Evolutionary conservation across 805 yeast species (phyloP), one percentile per base, ranked within the genome.

Genomic region (Sugiyamaella americana): DNA sequence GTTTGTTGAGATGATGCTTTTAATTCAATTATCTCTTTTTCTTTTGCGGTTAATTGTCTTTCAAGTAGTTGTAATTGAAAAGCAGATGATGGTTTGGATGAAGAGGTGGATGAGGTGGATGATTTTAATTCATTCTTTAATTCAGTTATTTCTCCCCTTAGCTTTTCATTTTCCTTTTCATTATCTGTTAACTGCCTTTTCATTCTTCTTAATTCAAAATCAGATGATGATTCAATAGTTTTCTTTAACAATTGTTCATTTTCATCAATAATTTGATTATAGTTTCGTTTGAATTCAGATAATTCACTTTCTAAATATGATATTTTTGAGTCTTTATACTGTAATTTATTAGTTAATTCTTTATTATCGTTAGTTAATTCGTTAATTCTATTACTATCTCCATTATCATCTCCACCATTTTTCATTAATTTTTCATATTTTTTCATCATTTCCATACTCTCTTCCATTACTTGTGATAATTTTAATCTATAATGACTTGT

Each of bases 381-480:
- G 32, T 26, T 26, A 8, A 8, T 26, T 13, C 13, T 8, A 13
- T 26, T 26, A 26, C 32, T 26, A 26, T 26, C 32, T 8, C 32
- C 13, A 26, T 13, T 13, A 26, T 8, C 32, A 26, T 8, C 32
- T 8, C 13, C 13, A 13, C 11, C 32, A 26, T 8, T 26, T 26
- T 26, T 13, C 8, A 13, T 26, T 13, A 26, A 13, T 13, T 26
- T 26, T 21, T 48, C 47, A 34, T 50, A 50, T 18, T 44, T 19
- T n/a, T 36, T 37, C 3, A 47, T 35, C 8, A 35, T 39, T 23
- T 47, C 43, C 3, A 49, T 46, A n/a, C 35, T 34, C 6, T 35
- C 30, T 13, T 49, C 50, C 42, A 51, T 41, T 5, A 41, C 39
- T 20, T 43, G 35, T 4, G 52, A 48, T 20, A 46, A 47, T 23